A percentile compares a stretch with the other conserved stretches of the same genome.
These are phyloP conservation scores for Nitzschia palea DNA, from an alignment of 108 stramenopile genomes.

Conservation along the genomic window DNA sequence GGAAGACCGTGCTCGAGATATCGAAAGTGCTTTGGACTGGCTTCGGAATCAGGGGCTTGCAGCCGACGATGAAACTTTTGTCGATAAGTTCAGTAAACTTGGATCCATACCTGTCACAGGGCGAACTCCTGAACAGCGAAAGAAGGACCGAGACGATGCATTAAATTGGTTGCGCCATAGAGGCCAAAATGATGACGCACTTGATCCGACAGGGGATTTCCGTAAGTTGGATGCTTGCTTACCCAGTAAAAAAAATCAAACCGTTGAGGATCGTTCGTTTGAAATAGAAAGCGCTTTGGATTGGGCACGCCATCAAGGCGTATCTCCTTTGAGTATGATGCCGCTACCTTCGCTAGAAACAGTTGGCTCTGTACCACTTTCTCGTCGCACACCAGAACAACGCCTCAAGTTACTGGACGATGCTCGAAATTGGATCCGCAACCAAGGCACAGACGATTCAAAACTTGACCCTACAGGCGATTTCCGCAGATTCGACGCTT, in stretches of 20 bases:
- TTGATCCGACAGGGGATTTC: conserved; percentile 27
- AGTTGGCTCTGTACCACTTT: conserved; percentile 5
- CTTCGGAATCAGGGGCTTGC: conserved; percentile 11
- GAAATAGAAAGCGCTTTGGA: conserved; percentile 39
- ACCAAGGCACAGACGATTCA: neutral
- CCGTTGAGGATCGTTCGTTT: conserved; percentile 15
- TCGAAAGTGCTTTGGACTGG: conserved; percentile 39
- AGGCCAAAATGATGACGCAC: neutral
- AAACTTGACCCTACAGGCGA: conserved; percentile 11
- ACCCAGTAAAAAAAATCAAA: conserved; percentile 3
- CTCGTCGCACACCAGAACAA: conserved; percentile 15
- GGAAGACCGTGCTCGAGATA: conserved; percentile 30
- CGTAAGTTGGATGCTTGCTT: conserved; percentile 8
- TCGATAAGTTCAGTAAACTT: conserved; percentile 3
- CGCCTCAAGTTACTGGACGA: conserved; percentile 11
- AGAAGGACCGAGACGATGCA: conserved; percentile 11
- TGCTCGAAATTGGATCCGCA: conserved; percentile 23
- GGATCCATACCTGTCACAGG: neutral
- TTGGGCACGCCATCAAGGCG: conserved; percentile 25
- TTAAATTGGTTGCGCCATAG: conserved; percentile 29
- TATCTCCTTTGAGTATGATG: conserved; percentile 2
- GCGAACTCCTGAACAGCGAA: conserved; percentile 15
- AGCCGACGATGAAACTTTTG: neutral
- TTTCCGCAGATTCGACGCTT: conserved; percentile 12
- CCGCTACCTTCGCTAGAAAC: conserved; percentile 1